Percentiles rank a stretch among this genome's conserved stretches.
phyloP scores from a whole-genome alignment of 140 eudicot species.

The Erigeron philadelphicus region DNA sequence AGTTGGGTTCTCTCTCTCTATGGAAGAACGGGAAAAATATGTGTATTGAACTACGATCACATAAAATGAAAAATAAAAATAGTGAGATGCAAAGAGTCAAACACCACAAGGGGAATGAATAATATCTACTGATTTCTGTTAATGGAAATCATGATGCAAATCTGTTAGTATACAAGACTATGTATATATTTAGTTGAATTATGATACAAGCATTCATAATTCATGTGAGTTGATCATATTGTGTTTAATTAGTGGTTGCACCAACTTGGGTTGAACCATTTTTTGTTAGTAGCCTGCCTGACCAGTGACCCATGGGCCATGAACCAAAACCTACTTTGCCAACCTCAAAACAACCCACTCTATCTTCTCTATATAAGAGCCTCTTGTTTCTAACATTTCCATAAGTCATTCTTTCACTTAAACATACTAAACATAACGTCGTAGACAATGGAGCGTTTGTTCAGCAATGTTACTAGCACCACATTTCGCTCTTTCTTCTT shows the following conservation, averaged over 20 bases:
- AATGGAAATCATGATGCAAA: conserved; percentile 25
- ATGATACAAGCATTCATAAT: conserved; percentile 43
- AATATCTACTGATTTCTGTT: conserved; percentile 16
- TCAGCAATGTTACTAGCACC: conserved; percentile 21
- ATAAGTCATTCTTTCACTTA: conserved; percentile 28
- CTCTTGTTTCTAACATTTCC: conserved; percentile 24
- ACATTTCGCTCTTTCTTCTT: conserved; percentile 23
- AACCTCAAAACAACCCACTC: conserved; percentile 46
- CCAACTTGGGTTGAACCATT: conserved; percentile 66
- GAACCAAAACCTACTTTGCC: conserved; percentile 67
- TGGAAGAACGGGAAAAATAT: too few species aligned
- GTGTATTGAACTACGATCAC: too few species aligned
- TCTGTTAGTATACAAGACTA: not conserved
- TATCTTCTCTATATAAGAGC: conserved; percentile 43
- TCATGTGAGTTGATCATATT: conserved; percentile 22
- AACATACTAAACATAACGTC: not conserved
- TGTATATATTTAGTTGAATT: conserved; percentile 15
- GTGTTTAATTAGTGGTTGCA: conserved; percentile 57
- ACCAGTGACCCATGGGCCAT: conserved; percentile 41
- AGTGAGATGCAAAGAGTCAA: too few species aligned
- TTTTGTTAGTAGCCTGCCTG: conserved; percentile 23
- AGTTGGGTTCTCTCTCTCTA: too few species aligned
- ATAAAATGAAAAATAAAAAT: too few species aligned
- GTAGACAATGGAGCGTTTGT: conserved; percentile 31
- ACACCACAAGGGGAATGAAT: conserved; percentile 2